Percentiles rank a stretch among this genome's conserved stretches.
Conservation (phyloP, 2,329 filamentous ascomycete species). For the Fusarium penzigii region DNA sequence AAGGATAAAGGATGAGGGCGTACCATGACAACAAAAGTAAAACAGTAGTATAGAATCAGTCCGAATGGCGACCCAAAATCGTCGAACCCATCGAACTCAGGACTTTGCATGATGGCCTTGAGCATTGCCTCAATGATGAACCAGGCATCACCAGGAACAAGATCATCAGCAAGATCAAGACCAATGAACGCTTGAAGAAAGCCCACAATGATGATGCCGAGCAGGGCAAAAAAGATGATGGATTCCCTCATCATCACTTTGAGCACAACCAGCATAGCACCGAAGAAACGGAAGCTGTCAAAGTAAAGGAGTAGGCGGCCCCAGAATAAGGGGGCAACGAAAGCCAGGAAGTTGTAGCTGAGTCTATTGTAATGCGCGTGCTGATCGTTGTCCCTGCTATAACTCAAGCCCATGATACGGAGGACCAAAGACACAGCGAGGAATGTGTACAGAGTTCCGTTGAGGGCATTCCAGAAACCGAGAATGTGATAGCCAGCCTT, state of each 20-base stretch:
- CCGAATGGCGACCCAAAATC: conserved; percentile 91
- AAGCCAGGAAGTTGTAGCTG: conserved; percentile 92
- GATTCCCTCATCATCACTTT: conserved; percentile 96
- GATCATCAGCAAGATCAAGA: conserved; percentile 78
- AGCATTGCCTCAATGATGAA: conserved; percentile 83
- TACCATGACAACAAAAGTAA: conserved; percentile 97
- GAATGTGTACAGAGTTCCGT: conserved; percentile 77
- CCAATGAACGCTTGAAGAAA: conserved; percentile 96
- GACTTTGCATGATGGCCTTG: conserved; percentile 88
- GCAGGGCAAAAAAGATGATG: conserved; percentile 91
- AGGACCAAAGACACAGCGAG: conserved; percentile 77
- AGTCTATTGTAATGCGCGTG: conserved; percentile 72
- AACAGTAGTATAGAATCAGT: conserved; percentile 93
- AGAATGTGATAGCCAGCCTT: conserved; percentile 92
- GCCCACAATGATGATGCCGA: conserved; percentile 78
- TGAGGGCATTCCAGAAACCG: conserved; percentile 97
- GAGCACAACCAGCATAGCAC: conserved; percentile 94
- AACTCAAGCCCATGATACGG: conserved; percentile 74
- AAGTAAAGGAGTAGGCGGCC: conserved; percentile 87
- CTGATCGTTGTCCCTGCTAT: conserved; percentile 45
- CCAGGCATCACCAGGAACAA: conserved; percentile 64
- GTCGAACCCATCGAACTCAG: conserved; percentile 87
- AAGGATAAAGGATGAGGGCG: conserved; percentile 12
- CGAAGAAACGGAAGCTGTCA: conserved; percentile 93
- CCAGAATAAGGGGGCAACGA: conserved; percentile 97